phyloP scores from a whole-genome alignment of 2,329 filamentous ascomycete genomes.

The Xylariaceae sp. region DNA sequence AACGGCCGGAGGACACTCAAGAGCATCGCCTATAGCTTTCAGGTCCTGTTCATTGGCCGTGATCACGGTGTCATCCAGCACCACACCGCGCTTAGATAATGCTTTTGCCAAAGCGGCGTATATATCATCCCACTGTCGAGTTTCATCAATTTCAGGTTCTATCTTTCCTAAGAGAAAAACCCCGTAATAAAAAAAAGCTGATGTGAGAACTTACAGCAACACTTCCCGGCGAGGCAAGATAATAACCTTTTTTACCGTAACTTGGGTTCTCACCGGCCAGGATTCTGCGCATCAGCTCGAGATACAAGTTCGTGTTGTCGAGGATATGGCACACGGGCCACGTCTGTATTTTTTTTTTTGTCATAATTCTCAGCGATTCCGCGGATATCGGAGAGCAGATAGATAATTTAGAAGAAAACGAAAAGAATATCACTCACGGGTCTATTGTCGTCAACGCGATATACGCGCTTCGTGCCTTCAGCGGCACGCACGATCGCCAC shows the following conservation, averaged over 20 bases:
- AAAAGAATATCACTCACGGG: conserved; percentile 28
- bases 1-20: conserved; percentile 32
- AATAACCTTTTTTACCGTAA: conserved; percentile 43
- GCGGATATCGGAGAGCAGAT: neutral
- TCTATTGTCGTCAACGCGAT: conserved; percentile 36
- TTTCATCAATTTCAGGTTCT: neutral
- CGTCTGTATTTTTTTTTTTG: conserved; percentile 26
- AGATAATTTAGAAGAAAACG: neutral
- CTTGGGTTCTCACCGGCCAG: conserved; percentile 34
- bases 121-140: conserved; percentile 41
- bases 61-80: conserved; percentile 35
- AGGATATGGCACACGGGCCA: conserved; percentile 50
- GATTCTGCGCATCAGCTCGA: conserved; percentile 41
- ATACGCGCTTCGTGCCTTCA: conserved; percentile 35
- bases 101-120: conserved; percentile 41
- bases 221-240: conserved; percentile 43
- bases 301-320: conserved; percentile 43
- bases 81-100: conserved; percentile 35
- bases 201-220: conserved; percentile 29
- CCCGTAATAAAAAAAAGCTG: neutral
- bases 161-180: neutral
- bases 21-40: conserved; percentile 37
- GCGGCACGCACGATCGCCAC: conserved; percentile 44
- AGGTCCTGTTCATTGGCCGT: conserved; percentile 34
- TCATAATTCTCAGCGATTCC: neutral